These are phyloP conservation scores for Achaetomium macrosporum DNA, from an alignment of 2,329 filamentous ascomycete genomes.

Conservation along the genomic window DNA sequence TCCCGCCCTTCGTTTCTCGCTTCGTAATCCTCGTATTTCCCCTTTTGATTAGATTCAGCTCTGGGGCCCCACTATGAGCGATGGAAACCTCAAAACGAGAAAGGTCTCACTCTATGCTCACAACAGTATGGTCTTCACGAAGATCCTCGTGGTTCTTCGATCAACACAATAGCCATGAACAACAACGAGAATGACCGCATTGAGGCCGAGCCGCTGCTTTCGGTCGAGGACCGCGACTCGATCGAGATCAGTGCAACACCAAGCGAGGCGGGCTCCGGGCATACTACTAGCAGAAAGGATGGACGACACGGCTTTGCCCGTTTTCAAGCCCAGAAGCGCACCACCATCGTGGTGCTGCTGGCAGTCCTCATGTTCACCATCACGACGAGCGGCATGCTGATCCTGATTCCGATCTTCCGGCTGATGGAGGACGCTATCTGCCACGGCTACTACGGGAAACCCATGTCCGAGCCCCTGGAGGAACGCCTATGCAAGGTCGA, in stretches of 20 bases:
- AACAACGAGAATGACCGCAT: slow-evolving; percentile 1
- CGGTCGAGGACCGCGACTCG: slow-evolving; percentile 10
- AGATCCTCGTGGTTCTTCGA: too few relatives aligned
- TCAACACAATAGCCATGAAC: background rate
- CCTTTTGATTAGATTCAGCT: background rate
- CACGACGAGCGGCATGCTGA: slow-evolving; percentile 20
- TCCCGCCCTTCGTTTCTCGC: background rate
- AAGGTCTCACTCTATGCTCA: too few relatives aligned
- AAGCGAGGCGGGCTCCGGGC: background rate
- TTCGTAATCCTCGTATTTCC: background rate
- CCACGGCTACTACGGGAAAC: slow-evolving; percentile 17
- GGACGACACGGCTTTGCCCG: background rate
- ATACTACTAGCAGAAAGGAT: background rate
- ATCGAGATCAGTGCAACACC: background rate
- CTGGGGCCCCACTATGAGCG: too few relatives aligned
- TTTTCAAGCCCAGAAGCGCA: slow-evolving; percentile 15
- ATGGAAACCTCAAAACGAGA: too few relatives aligned
- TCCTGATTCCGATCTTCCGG: slow-evolving; percentile 22
- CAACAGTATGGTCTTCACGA: too few relatives aligned
- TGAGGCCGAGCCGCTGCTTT: slow-evolving; percentile 15
- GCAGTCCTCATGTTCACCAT: slow-evolving; percentile 17
- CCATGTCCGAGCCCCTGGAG: slow-evolving; percentile 18
- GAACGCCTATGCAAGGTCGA: slow-evolving; percentile 22
- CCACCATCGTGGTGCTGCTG: slow-evolving; percentile 16
- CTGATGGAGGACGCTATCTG: slow-evolving; percentile 23